These are phyloP conservation scores for Chondrus crispus DNA, from an alignment of 23 red algal species.

Conservation along the genomic window DNA sequence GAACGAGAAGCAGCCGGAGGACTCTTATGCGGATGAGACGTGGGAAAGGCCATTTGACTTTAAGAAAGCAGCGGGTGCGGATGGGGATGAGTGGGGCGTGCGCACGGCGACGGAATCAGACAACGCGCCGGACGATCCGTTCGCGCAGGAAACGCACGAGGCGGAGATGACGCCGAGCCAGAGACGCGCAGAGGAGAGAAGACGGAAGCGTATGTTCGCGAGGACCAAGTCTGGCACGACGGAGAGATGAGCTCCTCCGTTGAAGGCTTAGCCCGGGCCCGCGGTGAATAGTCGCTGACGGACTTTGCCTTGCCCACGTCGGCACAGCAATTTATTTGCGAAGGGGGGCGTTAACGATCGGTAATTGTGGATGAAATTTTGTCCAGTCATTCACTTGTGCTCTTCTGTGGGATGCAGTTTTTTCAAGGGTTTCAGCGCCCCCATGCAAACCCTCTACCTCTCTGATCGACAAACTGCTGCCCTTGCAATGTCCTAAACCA, in stretches of 20 bases:
- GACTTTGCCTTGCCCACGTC: too few relatives aligned
- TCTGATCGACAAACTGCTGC: too few relatives aligned
- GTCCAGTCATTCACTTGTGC: too few relatives aligned
- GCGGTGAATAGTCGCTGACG: too few relatives aligned
- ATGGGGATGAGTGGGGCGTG: neutral
- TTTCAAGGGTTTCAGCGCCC: too few relatives aligned
- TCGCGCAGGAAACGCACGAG: neutral
- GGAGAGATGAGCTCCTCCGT: neutral
- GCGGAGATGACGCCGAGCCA: constrained; percentile 32
- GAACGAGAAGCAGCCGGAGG: neutral
- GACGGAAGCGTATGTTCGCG: neutral
- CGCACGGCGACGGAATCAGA: neutral
- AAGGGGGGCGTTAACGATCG: too few relatives aligned
- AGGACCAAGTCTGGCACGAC: neutral
- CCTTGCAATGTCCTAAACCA: too few relatives aligned
- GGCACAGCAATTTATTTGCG: too few relatives aligned
- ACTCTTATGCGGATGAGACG: neutral
- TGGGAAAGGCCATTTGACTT: constrained; percentile 51
- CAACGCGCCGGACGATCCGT: neutral
- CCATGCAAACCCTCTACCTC: too few relatives aligned
- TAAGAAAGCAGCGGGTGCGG: neutral
- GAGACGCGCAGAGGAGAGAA: constrained; percentile 35
- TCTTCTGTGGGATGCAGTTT: too few relatives aligned
- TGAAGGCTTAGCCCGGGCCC: too few relatives aligned
- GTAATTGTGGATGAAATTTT: too few relatives aligned